Evolutionary conservation across 2,329 filamentous ascomycete species (phyloP), one percentile per base, ranked within the genome.

Genomic region (Phaeoacremonium minimum): DNA sequence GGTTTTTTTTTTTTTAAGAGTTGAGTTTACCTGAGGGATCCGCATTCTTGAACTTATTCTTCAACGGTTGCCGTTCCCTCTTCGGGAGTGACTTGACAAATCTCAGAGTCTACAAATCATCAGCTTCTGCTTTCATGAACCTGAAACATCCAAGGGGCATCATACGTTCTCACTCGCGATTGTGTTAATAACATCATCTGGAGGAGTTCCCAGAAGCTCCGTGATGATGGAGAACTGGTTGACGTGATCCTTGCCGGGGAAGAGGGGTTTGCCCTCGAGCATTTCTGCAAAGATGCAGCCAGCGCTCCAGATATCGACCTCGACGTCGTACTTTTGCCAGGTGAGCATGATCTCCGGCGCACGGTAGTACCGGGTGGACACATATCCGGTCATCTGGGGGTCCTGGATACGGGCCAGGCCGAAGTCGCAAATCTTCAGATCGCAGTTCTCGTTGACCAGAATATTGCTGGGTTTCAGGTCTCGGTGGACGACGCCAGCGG

Each of bases 191-290:
- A 98, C 93, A 75, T 98, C 93, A 62, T 97, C 90, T 22, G 93
- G 93, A 9, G 93, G 93, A 20, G 93, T 97, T 32, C 93, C 93
- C 30, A 98, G 77, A 28, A 98, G 77, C 63, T 98, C 93, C 15
- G 93, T 98, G 61, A 98, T 98, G 71, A 98, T 98, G 48, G 90
- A 96, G 66, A 98, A 98, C 63, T 98, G 93, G 68, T 98, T 95
- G 64, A 98, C 93, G 59, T 98, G 93, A 58, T 98, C 93, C 70
- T 98, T 98, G 60, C 93, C 93, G 1, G 93, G 93, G 74, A 98
- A 98, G 15, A 98, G 71, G 19, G 93, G 93, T 70, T 97, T 97
- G 58, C 93, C 93, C 68, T 96, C 91, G 41, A 98, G 77, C 93
- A 98, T 98, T 69, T 98, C 93, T 29, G 93, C 93, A 53, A 98